These are phyloP conservation scores for Plasmodium adleri DNA, from an alignment of 169 alveolate genomes.

Conservation along the genomic window DNA sequence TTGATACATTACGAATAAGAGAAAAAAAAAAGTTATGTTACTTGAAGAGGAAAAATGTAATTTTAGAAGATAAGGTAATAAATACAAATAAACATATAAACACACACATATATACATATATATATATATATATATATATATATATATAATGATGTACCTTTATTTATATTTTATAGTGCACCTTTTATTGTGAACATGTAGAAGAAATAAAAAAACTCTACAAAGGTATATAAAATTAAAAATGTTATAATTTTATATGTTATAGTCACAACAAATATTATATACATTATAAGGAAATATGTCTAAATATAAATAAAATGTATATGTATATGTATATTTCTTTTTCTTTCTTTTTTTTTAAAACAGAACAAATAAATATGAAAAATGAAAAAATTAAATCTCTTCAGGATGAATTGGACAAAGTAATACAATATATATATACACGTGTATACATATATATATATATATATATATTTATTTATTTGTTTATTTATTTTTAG, in stretches of 20 bases:
- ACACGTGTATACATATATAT: not conserved
- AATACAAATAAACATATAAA: too few species aligned
- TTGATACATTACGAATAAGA: conserved; percentile 13
- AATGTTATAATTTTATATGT: not conserved
- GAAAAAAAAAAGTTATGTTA: conserved; percentile 32
- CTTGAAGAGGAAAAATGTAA: conserved; percentile 31
- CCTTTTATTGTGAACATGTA: conserved; percentile 71
- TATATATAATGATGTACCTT: not conserved
- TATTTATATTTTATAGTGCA: conserved; percentile 28
- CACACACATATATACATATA: not conserved
- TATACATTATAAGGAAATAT: not conserved
- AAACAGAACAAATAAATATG: conserved; percentile 39
- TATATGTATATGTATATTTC: not conserved
- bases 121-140: not conserved
- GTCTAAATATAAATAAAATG: not conserved
- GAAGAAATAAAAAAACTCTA: conserved; percentile 59
- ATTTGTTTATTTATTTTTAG: conserved; percentile 1
- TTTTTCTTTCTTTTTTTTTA: not conserved
- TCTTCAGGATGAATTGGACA: conserved; percentile 45
- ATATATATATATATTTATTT: not conserved
- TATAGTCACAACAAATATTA: not conserved
- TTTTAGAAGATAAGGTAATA: conserved; percentile 59
- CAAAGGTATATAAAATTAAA: conserved; percentile 25
- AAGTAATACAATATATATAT: conserved; percentile 9
- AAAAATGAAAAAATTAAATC: conserved; percentile 35